Evolutionary conservation across 768 basidiomycete species (phyloP).

Genomic region (Amanita muscaria): DNA sequence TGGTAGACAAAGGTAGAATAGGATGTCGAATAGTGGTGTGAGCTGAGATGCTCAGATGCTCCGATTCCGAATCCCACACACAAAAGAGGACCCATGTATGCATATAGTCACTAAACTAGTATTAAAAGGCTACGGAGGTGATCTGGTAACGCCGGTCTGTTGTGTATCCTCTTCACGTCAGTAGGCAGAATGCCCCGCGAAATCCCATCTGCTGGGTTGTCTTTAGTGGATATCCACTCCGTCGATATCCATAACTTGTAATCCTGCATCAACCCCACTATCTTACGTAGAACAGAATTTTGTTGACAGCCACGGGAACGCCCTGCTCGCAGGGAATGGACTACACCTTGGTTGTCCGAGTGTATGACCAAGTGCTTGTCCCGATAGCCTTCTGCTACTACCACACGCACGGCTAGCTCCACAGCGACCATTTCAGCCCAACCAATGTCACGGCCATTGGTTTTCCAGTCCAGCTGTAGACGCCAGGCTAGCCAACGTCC

Average conservation of each 20-base stretch:
- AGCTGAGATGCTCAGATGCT: too few relatives aligned
- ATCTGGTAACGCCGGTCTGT: background rate
- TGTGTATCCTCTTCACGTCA: background rate
- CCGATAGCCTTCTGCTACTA: conserved; percentile 14
- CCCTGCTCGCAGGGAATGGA: conserved; percentile 17
- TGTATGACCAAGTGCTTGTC: conserved; percentile 22
- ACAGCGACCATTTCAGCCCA: conserved; percentile 37
- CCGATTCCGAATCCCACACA: background rate
- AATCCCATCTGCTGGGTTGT: conserved; percentile 16
- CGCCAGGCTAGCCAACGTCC: conserved; percentile 27
- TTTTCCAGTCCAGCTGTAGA: conserved; percentile 19
- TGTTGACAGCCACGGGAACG: conserved; percentile 20
- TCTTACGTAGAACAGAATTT: conserved; percentile 20
- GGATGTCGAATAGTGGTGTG: too few relatives aligned
- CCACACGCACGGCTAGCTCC: conserved; percentile 23
- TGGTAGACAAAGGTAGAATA: too few relatives aligned
- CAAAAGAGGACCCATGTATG: background rate
- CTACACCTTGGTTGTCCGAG: conserved; percentile 29
- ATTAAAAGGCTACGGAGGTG: background rate
- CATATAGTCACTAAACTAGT: background rate
- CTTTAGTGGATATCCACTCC: conserved; percentile 18
- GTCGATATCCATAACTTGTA: conserved; percentile 19
- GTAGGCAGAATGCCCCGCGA: conserved; percentile 13
- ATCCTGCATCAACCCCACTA: conserved; percentile 16
- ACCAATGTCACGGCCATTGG: conserved; percentile 23